phyloP scores from a whole-genome alignment of 1,284 basidiomycete genomes.

The Sutorius eximius region DNA sequence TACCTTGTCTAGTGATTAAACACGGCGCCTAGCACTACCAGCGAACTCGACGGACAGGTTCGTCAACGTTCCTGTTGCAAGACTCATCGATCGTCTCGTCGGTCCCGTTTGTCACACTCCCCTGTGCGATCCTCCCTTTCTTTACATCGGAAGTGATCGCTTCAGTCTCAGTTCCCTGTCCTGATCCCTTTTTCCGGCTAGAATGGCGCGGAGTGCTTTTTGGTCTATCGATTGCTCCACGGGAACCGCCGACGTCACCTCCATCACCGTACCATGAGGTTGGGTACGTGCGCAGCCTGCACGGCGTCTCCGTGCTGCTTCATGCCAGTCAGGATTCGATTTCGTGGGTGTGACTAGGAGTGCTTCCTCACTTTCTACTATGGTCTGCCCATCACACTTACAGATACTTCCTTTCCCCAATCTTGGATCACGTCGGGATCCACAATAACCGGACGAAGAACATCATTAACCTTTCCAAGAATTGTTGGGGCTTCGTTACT shows the following conservation, averaged over 20 bases:
- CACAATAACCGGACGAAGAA: constrained; percentile 21
- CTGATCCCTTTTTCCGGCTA: constrained; percentile 47
- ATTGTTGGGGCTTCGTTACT: constrained; percentile 10
- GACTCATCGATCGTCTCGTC: constrained; percentile 16
- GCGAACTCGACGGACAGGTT: background rate
- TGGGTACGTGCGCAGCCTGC: constrained; percentile 24
- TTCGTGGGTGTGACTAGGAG: constrained; percentile 83
- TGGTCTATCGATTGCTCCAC: constrained; percentile 49
- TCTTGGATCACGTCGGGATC: constrained; percentile 20
- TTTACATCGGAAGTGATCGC: constrained; percentile 27
- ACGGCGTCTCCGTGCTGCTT: constrained; percentile 59
- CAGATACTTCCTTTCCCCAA: constrained; percentile 14
- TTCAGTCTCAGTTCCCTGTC: constrained; percentile 24
- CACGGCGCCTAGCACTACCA: background rate
- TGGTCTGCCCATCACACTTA: background rate
- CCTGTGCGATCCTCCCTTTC: constrained; percentile 28
- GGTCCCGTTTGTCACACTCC: constrained; percentile 28
- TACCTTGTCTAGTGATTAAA: background rate
- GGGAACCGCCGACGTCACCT: constrained; percentile 13
- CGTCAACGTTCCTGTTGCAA: background rate
- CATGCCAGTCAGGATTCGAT: constrained; percentile 87
- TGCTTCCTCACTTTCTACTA: constrained; percentile 33
- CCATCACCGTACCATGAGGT: constrained; percentile 10
- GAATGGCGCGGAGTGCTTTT: constrained; percentile 68
- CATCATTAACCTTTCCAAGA: constrained; percentile 7